These are phyloP conservation scores for Penstemon eatonii DNA, from an alignment of 257 asterid species.

Conservation along the genomic window DNA sequence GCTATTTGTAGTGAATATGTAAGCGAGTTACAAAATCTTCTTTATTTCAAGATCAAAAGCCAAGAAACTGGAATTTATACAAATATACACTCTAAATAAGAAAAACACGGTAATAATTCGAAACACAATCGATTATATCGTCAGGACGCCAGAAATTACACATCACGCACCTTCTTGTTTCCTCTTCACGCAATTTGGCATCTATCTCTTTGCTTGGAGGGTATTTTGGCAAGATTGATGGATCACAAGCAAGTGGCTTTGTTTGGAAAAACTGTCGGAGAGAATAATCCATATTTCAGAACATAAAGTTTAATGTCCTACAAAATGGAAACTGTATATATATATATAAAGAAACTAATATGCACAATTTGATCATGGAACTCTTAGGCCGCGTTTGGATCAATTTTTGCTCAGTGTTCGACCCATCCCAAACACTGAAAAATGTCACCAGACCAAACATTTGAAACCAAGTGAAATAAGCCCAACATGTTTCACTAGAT, in stretches of 20 bases:
- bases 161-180: slow-evolving; percentile 63
- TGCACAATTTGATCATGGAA: neutral
- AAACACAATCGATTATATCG: neutral
- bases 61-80: slow-evolving; percentile 7
- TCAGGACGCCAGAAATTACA: neutral
- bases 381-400: neutral
- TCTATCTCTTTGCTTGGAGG: slow-evolving; percentile 98
- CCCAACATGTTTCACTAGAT: too few relatives aligned
- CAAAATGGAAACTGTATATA: neutral
- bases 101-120: neutral
- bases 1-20: neutral
- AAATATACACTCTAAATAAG: neutral
- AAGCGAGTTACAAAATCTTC: neutral
- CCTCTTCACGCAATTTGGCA: slow-evolving; percentile 91
- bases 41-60: slow-evolving; percentile 1
- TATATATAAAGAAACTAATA: too few relatives aligned
- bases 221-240: slow-evolving; percentile 79
- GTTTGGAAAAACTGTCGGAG: slow-evolving; percentile 68
- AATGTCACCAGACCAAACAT: too few relatives aligned
- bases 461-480: too few relatives aligned
- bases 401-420: too few relatives aligned
- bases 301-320: neutral
- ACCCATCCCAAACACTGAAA: too few relatives aligned
- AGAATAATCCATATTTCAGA: neutral
- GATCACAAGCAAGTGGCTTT: slow-evolving; percentile 76